These are phyloP conservation scores for Penicillium maclennaniae DNA, from an alignment of 495 filamentous ascomycete species.

Conservation along the genomic window DNA sequence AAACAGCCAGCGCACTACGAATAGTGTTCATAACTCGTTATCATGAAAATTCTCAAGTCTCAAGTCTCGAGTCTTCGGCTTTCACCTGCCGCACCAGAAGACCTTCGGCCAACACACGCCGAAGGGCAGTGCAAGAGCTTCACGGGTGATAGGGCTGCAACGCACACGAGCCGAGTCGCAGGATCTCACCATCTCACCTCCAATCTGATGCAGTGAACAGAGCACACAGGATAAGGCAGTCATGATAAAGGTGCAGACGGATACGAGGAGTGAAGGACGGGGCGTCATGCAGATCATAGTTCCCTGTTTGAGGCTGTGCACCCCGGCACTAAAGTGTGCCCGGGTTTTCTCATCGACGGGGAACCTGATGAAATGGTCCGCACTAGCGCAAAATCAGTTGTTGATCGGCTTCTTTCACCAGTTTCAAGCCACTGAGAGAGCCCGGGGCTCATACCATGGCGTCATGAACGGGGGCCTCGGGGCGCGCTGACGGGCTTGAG, in stretches of 20 bases:
- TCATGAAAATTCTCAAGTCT: too few species aligned
- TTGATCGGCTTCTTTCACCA: conserved; percentile 16
- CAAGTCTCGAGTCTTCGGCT: background rate
- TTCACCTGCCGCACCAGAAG: background rate
- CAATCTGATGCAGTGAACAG: background rate
- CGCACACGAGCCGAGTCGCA: background rate
- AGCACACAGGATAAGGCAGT: background rate
- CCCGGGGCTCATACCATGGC: conserved; percentile 12
- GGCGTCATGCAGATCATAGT: conserved; percentile 14
- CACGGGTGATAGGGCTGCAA: background rate
- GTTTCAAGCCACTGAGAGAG: conserved; percentile 10
- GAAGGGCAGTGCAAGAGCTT: too few species aligned
- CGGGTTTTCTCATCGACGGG: conserved; percentile 4
- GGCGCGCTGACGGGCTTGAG: conserved; percentile 17
- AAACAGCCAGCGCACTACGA: background rate
- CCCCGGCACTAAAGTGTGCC: conserved; percentile 10
- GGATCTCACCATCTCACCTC: background rate
- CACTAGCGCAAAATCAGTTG: conserved; percentile 10
- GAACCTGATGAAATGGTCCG: conserved; percentile 1
- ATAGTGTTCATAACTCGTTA: too few species aligned
- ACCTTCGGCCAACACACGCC: background rate
- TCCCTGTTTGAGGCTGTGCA: conserved; percentile 14
- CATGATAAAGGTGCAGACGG: conserved; percentile 7
- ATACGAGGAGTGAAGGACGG: conserved; percentile 1
- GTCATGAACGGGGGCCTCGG: conserved; percentile 15